These are phyloP conservation scores for Jimgerdemannia flammicorona DNA, from an alignment of 192 early-diverging fungal genomes.

Conservation along the genomic window DNA sequence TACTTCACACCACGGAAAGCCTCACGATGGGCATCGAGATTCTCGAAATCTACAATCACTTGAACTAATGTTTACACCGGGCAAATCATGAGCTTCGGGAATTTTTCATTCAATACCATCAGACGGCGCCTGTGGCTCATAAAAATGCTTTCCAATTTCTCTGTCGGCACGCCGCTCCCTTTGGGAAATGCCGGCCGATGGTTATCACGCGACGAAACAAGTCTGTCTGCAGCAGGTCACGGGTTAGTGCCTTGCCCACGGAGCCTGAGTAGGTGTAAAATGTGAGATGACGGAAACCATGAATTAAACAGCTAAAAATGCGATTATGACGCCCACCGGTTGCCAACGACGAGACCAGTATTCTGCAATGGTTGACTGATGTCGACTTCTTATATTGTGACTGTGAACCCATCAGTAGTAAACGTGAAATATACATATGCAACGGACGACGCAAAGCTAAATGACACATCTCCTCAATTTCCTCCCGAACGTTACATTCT, in stretches of 20 bases:
- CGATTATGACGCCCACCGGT: no score
- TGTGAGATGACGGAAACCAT: no score
- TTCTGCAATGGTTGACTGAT: no score
- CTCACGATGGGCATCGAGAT: constrained; percentile 38
- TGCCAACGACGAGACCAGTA: no score
- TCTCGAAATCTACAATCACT: constrained; percentile 73
- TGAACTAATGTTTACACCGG: constrained; percentile 33
- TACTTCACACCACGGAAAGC: constrained; percentile 46
- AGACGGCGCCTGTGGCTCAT: no score
- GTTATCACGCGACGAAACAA: constrained; percentile 48
- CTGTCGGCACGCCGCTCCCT: constrained; percentile 19
- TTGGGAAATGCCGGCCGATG: constrained; percentile 46
- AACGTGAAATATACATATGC: no score
- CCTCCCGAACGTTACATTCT: no score
- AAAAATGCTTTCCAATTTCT: constrained; percentile 30
- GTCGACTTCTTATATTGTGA: no score
- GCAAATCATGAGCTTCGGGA: neutral
- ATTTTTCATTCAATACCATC: neutral
- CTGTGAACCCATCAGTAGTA: no score
- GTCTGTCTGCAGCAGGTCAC: constrained; percentile 43
- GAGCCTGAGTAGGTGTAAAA: constrained; percentile 39
- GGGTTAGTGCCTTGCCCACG: constrained; percentile 53
- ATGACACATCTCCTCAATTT: no score
- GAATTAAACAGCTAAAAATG: no score
- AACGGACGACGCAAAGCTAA: no score